Percentiles rank a stretch among this genome's conserved stretches.
phyloP scores from a whole-genome alignment of 2,329 filamentous ascomycete genomes.

The Camillea tinctor region DNA sequence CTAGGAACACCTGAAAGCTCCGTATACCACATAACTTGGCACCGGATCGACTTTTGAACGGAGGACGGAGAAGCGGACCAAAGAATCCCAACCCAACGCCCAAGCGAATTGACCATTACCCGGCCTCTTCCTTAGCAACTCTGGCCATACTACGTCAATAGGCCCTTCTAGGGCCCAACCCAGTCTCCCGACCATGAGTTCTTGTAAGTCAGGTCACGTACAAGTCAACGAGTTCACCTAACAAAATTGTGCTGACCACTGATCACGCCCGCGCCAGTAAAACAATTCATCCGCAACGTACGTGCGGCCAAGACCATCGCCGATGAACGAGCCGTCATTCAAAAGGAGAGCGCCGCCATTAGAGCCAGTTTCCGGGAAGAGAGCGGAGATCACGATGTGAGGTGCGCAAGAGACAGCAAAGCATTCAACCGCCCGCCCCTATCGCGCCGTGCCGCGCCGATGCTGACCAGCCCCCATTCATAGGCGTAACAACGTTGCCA shows the following conservation, averaged over 20 bases:
- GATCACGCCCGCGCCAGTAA: constrained; percentile 61
- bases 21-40: not conserved
- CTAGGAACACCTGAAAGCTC: not conserved
- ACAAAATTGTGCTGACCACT: not conserved
- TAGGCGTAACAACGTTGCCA: constrained; percentile 98
- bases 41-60: constrained; percentile 2
- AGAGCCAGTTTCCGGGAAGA: constrained; percentile 97
- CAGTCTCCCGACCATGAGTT: constrained; percentile 32
- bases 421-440: constrained; percentile 3
- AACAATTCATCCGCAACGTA: constrained; percentile 99
- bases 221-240: no score
- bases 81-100: not conserved
- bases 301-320: constrained; percentile 98
- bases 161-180: constrained; percentile 30
- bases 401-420: constrained; percentile 54
- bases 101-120: not conserved
- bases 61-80: not conserved
- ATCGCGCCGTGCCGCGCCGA: not conserved
- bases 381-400: constrained; percentile 84
- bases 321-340: constrained; percentile 95
- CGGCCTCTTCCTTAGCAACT: constrained; percentile 4
- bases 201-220: constrained; percentile 26
- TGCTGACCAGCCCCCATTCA: constrained; percentile 19
- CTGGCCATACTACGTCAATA: constrained; percentile 28
- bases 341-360: constrained; percentile 98